Evolutionary conservation across 345 rosid genomes (phyloP), one percentile per base, ranked within the genome.

Genomic region (Brassica juncea): DNA sequence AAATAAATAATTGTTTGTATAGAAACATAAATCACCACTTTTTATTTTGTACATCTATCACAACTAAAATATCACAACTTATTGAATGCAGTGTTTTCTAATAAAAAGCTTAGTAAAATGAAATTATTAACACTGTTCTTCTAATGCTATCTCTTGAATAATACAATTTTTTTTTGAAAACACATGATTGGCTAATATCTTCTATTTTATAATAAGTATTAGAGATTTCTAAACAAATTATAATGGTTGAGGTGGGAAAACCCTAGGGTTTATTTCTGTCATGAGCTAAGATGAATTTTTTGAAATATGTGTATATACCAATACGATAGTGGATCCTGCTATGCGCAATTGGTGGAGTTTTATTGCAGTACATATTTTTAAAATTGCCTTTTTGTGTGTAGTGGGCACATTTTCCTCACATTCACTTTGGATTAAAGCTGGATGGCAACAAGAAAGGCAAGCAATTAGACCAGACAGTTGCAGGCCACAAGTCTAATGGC

Each of bases 381-480:
- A 47, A 47, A 3, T 49, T 49, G 30, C 30, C 30, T 28, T 28
- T 27, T 28, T 28, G 30, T 55, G 47, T 85, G 84, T 84, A 91
- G 97, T 91, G 97, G 97, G 97, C 97, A 82, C 97, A 94, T 87
- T 94, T 88, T 74, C 98, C 98, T 68, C 97, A 91, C 83, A 91
- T 94, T 78, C 97, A 94, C 86, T 92, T 89, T 82, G 97, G 97
- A 49, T 73, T 89, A 77, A 92, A 92, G 87, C 82, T 89, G 92
- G 96, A 94, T 28, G 88, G 96, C 67, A 89, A 84, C 85, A 88
- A 86, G 85, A 87, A 87, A 84, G 87, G 86, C 42, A 89, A 88
- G 81, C 81, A 76, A 77, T 70, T 88, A 68, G 91, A 89, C 84
- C 91, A 88, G 77, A 39, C 90, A 78, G 80, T 83, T 77, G 89